Percentiles rank a stretch among this genome's conserved stretches.
These are phyloP conservation scores for Aspergillus carlsbadensis DNA, from an alignment of 495 filamentous ascomycete species.

Conservation along the genomic window DNA sequence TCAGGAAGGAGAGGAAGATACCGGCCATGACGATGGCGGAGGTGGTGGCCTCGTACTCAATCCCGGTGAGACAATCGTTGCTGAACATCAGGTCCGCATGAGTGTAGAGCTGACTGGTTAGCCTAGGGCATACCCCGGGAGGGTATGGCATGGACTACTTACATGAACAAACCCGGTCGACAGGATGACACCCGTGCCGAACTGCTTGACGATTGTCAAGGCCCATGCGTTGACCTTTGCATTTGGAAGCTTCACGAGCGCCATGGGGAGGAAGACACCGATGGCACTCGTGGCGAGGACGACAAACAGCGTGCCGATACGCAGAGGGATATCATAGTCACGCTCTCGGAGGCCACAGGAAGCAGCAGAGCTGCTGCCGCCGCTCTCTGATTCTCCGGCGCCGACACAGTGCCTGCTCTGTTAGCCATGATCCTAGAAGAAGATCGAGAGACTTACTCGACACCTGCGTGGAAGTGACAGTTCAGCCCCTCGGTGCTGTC, in stretches of 20 bases:
- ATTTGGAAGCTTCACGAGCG: slow-evolving; percentile 33
- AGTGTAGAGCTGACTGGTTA: slow-evolving; percentile 53
- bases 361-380: slow-evolving; percentile 2
- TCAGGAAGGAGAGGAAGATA: slow-evolving; percentile 58
- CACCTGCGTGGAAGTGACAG: slow-evolving; percentile 67
- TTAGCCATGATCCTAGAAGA: background rate
- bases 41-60: slow-evolving; percentile 60
- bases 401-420: slow-evolving; percentile 48
- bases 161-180: slow-evolving; percentile 72
- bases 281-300: slow-evolving; percentile 52
- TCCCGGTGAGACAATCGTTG: slow-evolving; percentile 60
- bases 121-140: background rate
- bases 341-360: slow-evolving; percentile 46
- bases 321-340: slow-evolving; percentile 58
- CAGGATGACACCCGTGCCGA: slow-evolving; percentile 72
- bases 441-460: slow-evolving; percentile 48
- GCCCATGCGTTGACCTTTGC: slow-evolving; percentile 44
- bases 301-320: slow-evolving; percentile 61
- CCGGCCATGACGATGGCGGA: slow-evolving; percentile 66
- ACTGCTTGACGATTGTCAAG: slow-evolving; percentile 57
- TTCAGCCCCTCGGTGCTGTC: slow-evolving; percentile 20
- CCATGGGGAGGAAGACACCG: slow-evolving; percentile 43
- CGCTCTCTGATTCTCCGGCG: slow-evolving; percentile 31
- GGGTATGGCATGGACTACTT: slow-evolving; percentile 15
- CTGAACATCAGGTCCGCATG: slow-evolving; percentile 62